These are phyloP conservation scores for Psidium guajava DNA, from an alignment of 345 rosid species.

Conservation along the genomic window DNA sequence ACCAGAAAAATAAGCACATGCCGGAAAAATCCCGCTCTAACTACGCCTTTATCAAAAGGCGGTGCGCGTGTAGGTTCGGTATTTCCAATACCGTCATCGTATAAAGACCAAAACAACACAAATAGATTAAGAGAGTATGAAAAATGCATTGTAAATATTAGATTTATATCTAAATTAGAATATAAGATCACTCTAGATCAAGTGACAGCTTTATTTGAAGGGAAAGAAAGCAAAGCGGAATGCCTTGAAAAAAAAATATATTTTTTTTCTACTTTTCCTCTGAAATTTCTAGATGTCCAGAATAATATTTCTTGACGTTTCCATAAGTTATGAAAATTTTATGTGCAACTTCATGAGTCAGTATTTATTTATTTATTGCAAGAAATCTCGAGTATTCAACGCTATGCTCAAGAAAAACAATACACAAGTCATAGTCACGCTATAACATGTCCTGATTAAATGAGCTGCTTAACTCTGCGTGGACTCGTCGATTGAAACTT, in stretches of 20 bases:
- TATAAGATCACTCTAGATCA: too few relatives aligned
- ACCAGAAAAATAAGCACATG: too few relatives aligned
- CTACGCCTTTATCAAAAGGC: too few relatives aligned
- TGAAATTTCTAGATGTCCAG: not conserved
- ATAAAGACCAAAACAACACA: too few relatives aligned
- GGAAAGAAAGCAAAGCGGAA: not conserved
- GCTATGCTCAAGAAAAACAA: not conserved
- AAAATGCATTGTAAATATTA: too few relatives aligned
- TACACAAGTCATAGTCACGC: not conserved
- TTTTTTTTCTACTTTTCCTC: not conserved
- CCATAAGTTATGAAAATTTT: not conserved
- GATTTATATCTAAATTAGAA: too few relatives aligned
- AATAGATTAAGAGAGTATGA: too few relatives aligned
- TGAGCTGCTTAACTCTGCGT: not conserved
- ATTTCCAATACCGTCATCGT: too few relatives aligned
- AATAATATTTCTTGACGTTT: not conserved
- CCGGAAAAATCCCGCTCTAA: too few relatives aligned
- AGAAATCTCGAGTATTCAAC: not conserved
- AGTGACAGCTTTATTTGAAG: not conserved
- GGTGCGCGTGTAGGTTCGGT: accelerated
- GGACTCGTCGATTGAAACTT: too few relatives aligned
- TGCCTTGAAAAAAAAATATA: not conserved
- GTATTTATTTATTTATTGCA: too few relatives aligned
- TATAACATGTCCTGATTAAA: not conserved
- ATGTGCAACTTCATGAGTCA: too few relatives aligned